Evolutionary conservation across 345 rosid genomes (phyloP).

Genomic region (Aegle marmelos): DNA sequence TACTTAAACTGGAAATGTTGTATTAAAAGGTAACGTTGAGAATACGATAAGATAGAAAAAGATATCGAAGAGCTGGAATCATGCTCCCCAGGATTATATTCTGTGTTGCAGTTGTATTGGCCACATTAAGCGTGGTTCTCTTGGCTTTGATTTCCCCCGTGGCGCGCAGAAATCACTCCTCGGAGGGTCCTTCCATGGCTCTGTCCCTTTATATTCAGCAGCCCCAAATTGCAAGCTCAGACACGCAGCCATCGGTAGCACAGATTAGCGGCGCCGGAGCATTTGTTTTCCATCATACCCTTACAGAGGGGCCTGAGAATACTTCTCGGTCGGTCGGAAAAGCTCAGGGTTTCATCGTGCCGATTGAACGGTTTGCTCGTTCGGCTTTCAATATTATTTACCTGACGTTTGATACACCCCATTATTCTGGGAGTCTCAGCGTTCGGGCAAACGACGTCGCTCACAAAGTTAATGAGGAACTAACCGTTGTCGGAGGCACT

Average conservation of each 20-base stretch:
- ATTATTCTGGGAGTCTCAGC: conserved; percentile 60
- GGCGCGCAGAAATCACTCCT: conserved; percentile 27
- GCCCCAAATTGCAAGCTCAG: conserved; percentile 28
- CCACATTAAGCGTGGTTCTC: conserved; percentile 51
- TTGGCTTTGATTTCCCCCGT: conserved; percentile 56
- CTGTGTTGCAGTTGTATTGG: conserved; percentile 45
- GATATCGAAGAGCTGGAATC: conserved; percentile 14
- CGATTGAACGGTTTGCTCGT: conserved; percentile 50
- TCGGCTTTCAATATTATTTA: conserved; percentile 70
- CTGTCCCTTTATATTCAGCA: conserved; percentile 74
- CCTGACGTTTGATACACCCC: conserved; percentile 54
- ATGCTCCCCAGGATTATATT: conserved; percentile 66
- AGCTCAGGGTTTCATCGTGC: conserved; percentile 81
- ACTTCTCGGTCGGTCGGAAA: conserved; percentile 65
- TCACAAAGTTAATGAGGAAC: conserved; percentile 41
- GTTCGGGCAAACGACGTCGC: conserved; percentile 48
- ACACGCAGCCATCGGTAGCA: conserved; percentile 8
- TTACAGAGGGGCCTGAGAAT: conserved; percentile 70
- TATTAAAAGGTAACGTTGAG: conserved; percentile 10
- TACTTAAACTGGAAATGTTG: background rate
- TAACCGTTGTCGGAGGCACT: conserved; percentile 73
- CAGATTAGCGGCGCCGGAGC: conserved; percentile 35
- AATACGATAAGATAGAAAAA: background rate
- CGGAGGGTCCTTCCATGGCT: conserved; percentile 44
- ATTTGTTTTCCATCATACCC: conserved; percentile 51